These are phyloP conservation scores for Dovyalis caffra DNA, from an alignment of 345 rosid genomes.

Conservation along the genomic window DNA sequence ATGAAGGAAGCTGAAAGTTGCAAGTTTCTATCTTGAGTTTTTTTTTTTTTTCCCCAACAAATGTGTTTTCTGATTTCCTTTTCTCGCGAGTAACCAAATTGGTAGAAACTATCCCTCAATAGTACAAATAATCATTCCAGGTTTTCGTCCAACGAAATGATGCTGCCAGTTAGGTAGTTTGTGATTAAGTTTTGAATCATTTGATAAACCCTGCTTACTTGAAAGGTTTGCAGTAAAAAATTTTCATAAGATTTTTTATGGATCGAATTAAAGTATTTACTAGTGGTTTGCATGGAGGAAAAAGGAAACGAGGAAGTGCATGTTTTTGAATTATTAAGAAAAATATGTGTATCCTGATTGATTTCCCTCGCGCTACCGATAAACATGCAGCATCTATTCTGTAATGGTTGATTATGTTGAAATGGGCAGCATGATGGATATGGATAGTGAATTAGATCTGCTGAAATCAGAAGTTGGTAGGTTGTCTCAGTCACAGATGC, in stretches of 20 bases:
- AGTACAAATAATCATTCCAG: constrained; percentile 1
- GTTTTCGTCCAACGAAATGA: not conserved
- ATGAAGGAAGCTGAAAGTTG: not conserved
- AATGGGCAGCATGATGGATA: not conserved
- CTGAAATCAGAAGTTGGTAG: not conserved
- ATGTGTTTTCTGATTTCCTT: not conserved
- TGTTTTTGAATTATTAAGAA: not conserved
- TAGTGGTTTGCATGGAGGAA: not conserved
- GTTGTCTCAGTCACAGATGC: not conserved
- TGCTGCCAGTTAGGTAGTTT: not conserved
- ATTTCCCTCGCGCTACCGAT: not conserved
- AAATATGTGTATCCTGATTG: not conserved
- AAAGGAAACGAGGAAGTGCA: not conserved
- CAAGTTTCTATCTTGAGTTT: not conserved
- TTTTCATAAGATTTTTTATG: not conserved
- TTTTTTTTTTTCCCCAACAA: not conserved
- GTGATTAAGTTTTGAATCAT: not conserved
- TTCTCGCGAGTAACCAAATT: constrained; percentile 1
- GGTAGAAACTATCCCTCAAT: not conserved
- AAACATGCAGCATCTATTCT: not conserved
- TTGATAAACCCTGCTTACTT: not conserved
- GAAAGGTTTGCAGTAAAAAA: not conserved
- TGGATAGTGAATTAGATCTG: not conserved
- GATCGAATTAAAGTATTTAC: not conserved
- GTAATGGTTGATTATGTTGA: not conserved